These are phyloP conservation scores for Talaromyces albobiverticillius DNA, from an alignment of 2,329 filamentous ascomycete species.

Conservation along the genomic window DNA sequence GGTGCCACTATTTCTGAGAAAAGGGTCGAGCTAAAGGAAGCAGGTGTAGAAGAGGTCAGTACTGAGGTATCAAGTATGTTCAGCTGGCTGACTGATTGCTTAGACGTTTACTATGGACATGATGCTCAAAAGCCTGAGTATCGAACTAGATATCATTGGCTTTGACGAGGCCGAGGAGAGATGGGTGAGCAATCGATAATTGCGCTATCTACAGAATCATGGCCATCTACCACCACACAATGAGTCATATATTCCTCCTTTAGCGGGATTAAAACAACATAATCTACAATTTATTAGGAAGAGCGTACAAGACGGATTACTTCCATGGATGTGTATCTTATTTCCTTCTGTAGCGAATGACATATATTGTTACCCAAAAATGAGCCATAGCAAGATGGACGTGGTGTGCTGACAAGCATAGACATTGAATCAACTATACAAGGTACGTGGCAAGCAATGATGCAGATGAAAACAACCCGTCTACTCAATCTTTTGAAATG, in stretches of 20 bases:
- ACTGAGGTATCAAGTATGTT: background rate
- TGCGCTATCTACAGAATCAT: background rate
- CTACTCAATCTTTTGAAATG: constrained; percentile 57
- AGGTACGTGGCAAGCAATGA: background rate
- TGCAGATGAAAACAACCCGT: background rate
- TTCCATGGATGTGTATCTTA: background rate
- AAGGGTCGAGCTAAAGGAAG: constrained; percentile 23
- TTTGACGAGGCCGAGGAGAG: constrained; percentile 57
- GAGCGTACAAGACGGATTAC: too few species aligned
- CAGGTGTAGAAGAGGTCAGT: constrained; percentile 26
- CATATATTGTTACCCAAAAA: background rate
- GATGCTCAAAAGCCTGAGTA: constrained; percentile 65
- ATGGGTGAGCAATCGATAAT: constrained; percentile 48
- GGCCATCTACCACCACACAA: background rate
- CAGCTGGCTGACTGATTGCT: constrained; percentile 22
- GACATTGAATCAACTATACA: background rate
- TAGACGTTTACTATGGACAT: constrained; percentile 67
- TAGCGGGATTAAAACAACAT: background rate
- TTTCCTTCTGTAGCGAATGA: background rate
- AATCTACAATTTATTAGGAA: background rate
- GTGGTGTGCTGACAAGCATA: background rate
- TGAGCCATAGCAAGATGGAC: background rate
- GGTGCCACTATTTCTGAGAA: constrained; percentile 25
- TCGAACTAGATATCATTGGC: constrained; percentile 62
- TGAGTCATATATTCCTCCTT: too few species aligned